Base-by-base conservation (phyloP, 495 filamentous ascomycete genomes). In the Trichoderma asperelloides region DNA sequence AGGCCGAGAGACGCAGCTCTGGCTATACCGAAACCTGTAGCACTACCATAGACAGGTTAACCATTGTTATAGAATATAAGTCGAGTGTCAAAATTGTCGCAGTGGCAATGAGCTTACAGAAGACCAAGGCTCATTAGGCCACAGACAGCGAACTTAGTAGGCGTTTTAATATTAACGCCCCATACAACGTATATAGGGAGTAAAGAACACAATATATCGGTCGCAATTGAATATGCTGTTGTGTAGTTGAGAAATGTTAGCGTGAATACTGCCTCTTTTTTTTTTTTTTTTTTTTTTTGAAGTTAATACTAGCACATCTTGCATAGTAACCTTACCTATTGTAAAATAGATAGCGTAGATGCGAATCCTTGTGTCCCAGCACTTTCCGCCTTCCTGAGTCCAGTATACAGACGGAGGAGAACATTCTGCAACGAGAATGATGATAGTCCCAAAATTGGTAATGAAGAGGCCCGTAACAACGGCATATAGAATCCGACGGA, bases 341-440 rank as follows among this genome's bases (percentile, higher is more conserved):
- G 70, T 70, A 63, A 70, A 68, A 62, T 73, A 74, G 33, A 74
- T 72, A 23, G 62, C 69, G 66, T 74, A 74, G 16, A 74, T 71
- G 9, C 71, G 67, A 18, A 74, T 67, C 16, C 68, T 65, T 18
- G 65, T 51, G 41, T 71, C 63, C 71, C 71, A 74, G 65, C 71
- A 71, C 8, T 33, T 39, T 40, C 39, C 39, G 65, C 67, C 67
- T 11, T 51, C 18, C 12, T 62, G 60, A n/a, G 64, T 69, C 72
- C 72, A 74, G 68, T 69, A 71, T 16, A 66, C 72, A 0, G 65
- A 43, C 15, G 70, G 62, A 12, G 72, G 72, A 12, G 49, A 63
- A 62, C 72, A 74, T 45, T 74, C 67, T 39, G 70, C 68, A 21
- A 69, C 57, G 30, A 71, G 63, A 12, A 69, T 68, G 41, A 68